phyloP scores from a whole-genome alignment of 1,284 basidiomycete species.

The Moniliophthora roreri region DNA sequence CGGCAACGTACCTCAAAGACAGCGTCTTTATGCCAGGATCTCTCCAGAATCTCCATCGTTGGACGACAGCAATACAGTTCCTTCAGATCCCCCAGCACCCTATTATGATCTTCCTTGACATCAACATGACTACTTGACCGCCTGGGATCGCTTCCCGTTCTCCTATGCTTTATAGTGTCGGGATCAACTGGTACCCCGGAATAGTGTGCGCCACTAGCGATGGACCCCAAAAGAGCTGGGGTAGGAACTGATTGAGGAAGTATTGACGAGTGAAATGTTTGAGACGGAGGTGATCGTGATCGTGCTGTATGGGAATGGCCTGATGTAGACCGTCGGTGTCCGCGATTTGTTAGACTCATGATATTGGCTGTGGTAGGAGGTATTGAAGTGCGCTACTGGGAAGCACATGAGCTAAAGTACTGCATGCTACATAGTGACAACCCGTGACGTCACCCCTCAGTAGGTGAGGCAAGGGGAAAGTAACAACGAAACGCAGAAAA shows the following conservation, averaged over 20 bases:
- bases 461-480: no score
- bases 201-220: slow-evolving; percentile 60
- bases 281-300: slow-evolving; percentile 39
- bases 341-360: slow-evolving; percentile 21
- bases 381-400: not conserved
- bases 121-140: slow-evolving; percentile 29
- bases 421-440: no score
- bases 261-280: slow-evolving; percentile 43
- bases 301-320: slow-evolving; percentile 24
- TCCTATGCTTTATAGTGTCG: slow-evolving; percentile 32
- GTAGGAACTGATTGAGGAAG: slow-evolving; percentile 43
- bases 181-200: slow-evolving; percentile 43
- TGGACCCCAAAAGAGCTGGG: slow-evolving; percentile 51
- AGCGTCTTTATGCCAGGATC: slow-evolving; percentile 59
- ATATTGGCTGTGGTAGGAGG: not conserved
- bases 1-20: slow-evolving; percentile 50
- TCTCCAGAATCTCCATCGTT: slow-evolving; percentile 52
- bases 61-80: slow-evolving; percentile 62
- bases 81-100: slow-evolving; percentile 51
- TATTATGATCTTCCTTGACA: slow-evolving; percentile 38
- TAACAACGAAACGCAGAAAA: not conserved
- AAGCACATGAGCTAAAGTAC: no score
- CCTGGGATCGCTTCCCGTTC: slow-evolving; percentile 29
- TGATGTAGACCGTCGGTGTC: slow-evolving; percentile 27
- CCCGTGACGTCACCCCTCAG: not conserved